Percentiles rank a stretch among this genome's conserved stretches.
These are phyloP conservation scores for Stemphylium beticola DNA, from an alignment of 2,329 filamentous ascomycete species.

Conservation along the genomic window DNA sequence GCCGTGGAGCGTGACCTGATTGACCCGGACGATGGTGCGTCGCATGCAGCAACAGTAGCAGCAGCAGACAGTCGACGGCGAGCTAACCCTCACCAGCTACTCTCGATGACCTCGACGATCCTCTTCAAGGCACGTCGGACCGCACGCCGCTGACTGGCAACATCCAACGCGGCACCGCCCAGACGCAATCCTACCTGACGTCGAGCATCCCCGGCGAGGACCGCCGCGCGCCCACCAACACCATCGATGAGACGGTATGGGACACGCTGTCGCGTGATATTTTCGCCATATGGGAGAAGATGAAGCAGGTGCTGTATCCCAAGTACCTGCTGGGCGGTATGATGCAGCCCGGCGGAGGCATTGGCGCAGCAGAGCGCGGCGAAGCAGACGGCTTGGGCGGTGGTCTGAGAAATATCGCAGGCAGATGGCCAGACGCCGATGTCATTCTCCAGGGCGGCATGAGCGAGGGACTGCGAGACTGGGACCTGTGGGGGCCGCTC, in stretches of 20 bases:
- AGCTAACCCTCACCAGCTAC: constrained; percentile 63
- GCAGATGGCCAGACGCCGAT: constrained; percentile 72
- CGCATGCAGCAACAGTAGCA: constrained; percentile 13
- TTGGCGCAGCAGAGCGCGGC: constrained; percentile 63
- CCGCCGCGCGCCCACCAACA: constrained; percentile 85
- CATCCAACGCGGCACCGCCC: constrained; percentile 64
- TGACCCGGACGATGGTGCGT: constrained; percentile 59
- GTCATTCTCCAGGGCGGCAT: constrained; percentile 72
- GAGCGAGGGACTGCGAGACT: constrained; percentile 90
- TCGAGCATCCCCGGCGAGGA: constrained; percentile 92
- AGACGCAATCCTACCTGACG: constrained; percentile 83
- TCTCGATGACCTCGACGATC: constrained; percentile 92
- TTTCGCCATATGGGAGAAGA: constrained; percentile 94
- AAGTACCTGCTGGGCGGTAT: constrained; percentile 84
- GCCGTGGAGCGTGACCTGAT: constrained; percentile 58
- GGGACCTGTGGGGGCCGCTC: constrained; percentile 97
- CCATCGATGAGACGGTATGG: constrained; percentile 97
- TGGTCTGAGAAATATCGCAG: constrained; percentile 61
- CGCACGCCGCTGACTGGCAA: constrained; percentile 83
- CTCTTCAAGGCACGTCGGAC: constrained; percentile 71
- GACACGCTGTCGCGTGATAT: constrained; percentile 93
- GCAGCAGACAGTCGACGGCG: neutral
- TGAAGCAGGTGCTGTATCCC: constrained; percentile 95
- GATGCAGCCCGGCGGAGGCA: constrained; percentile 64
- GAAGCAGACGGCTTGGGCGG: constrained; percentile 55